A percentile compares a stretch with the other conserved stretches of the same genome.
These are phyloP conservation scores for Erysimum pusillum DNA, from an alignment of 441 rosid genomes.

Conservation along the genomic window DNA sequence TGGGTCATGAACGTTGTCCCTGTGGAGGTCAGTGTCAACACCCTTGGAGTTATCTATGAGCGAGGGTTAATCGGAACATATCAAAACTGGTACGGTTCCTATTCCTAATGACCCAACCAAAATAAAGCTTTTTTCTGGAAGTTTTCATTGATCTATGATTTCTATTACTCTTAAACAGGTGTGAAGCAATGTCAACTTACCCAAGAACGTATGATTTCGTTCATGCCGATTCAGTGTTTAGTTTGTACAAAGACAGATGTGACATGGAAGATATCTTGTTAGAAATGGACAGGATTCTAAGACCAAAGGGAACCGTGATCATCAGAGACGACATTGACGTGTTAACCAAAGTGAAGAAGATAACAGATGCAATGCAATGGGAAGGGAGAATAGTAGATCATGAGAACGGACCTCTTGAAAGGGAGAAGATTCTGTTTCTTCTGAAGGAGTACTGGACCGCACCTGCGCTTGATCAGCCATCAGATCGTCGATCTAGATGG, in stretches of 20 bases:
- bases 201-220: constrained; percentile 75
- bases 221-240: constrained; percentile 61
- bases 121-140: constrained; percentile 1
- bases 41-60: constrained; percentile 69
- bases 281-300: constrained; percentile 75
- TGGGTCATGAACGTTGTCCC: constrained; percentile 75
- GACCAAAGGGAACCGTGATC: constrained; percentile 69
- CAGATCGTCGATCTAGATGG: constrained; percentile 26
- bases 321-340: constrained; percentile 70
- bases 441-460: constrained; percentile 64
- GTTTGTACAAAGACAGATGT: constrained; percentile 56
- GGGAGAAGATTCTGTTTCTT: constrained; percentile 64
- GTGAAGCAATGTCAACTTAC: constrained; percentile 80
- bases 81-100: constrained; percentile 60
- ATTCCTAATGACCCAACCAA: neutral
- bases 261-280: constrained; percentile 62
- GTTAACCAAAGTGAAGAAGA: constrained; percentile 56
- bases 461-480: constrained; percentile 42
- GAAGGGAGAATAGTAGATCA: constrained; percentile 64
- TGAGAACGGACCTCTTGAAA: constrained; percentile 63
- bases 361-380: constrained; percentile 63
- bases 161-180: constrained; percentile 48
- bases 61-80: constrained; percentile 74
- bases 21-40: constrained; percentile 53
- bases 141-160: neutral